Percentiles rank a stretch among this genome's conserved stretches.
phyloP scores from a whole-genome alignment of 768 basidiomycete species.

The Phlegmacium glaucopus region DNA sequence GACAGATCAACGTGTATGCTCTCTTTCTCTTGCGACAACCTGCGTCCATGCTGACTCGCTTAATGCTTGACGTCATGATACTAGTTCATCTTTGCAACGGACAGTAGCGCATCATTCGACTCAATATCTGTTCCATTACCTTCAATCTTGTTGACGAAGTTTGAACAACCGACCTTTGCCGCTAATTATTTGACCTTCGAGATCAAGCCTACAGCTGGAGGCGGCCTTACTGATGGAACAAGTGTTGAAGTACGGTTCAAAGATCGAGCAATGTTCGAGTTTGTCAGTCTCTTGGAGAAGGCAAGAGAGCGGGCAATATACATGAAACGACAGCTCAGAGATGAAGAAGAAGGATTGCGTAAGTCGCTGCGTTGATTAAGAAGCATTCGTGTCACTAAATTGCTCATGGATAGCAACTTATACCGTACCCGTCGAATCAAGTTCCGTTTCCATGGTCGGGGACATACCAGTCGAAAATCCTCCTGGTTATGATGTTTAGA shows the following conservation, averaged over 20 bases:
- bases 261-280: conserved; percentile 68
- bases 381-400: background rate
- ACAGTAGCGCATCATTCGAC: conserved; percentile 34
- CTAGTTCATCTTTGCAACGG: conserved; percentile 63
- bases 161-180: conserved; percentile 73
- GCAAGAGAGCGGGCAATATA: conserved; percentile 71
- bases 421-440: conserved; percentile 43
- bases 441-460: conserved; percentile 35
- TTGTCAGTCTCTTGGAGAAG: conserved; percentile 71
- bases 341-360: conserved; percentile 63
- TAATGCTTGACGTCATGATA: background rate
- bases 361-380: conserved; percentile 24
- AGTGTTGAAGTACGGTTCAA: conserved; percentile 65
- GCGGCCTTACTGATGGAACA: conserved; percentile 65
- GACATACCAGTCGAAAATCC: conserved; percentile 48
- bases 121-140: conserved; percentile 58
- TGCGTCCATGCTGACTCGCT: background rate
- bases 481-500: conserved; percentile 41
- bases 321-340: conserved; percentile 60
- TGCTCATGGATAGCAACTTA: conserved; percentile 35
- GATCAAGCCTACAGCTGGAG: conserved; percentile 61
- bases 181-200: conserved; percentile 66
- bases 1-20: conserved; percentile 70
- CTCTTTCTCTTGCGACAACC: background rate
- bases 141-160: conserved; percentile 63